Evolutionary conservation across 139 green algal genomes (phyloP).

Genomic region (Diplosphaera chodatii): DNA sequence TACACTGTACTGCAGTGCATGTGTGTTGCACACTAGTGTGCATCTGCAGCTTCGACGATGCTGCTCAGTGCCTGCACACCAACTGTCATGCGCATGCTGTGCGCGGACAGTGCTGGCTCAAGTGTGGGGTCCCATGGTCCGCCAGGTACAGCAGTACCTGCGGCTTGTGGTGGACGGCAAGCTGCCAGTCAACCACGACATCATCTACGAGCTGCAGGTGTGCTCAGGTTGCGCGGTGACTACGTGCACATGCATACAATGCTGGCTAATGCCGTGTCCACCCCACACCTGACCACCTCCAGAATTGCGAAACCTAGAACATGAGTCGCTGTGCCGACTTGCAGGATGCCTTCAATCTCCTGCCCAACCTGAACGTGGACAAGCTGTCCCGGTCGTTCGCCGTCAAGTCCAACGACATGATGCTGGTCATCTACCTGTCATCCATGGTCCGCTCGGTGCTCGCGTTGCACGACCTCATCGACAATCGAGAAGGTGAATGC

Average conservation of each 20-base stretch:
- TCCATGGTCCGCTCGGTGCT: conserved; percentile 86
- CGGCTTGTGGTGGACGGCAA: conserved; percentile 67
- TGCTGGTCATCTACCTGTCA: conserved; percentile 91
- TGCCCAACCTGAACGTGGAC: conserved; percentile 93
- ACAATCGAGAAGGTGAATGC: conserved; percentile 80
- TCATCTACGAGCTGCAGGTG: conserved; percentile 86
- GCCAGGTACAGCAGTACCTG: conserved; percentile 86
- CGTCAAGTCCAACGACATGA: conserved; percentile 98
- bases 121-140: no score
- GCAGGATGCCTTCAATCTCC: conserved; percentile 96
- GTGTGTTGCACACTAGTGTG: no score
- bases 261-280: no score
- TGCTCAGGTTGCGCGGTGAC: no score
- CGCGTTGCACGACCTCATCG: conserved; percentile 95
- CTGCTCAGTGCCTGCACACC: no score
- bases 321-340: not conserved
- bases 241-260: no score
- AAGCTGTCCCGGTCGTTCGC: conserved; percentile 59
- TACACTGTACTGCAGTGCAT: no score
- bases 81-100: no score
- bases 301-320: not conserved
- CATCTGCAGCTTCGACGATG: no score
- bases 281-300: no score
- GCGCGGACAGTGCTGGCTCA: no score
- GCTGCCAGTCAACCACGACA: conserved; percentile 95